phyloP scores from a whole-genome alignment of 306 rosid genomes.

The Hippophae rhamnoides region DNA sequence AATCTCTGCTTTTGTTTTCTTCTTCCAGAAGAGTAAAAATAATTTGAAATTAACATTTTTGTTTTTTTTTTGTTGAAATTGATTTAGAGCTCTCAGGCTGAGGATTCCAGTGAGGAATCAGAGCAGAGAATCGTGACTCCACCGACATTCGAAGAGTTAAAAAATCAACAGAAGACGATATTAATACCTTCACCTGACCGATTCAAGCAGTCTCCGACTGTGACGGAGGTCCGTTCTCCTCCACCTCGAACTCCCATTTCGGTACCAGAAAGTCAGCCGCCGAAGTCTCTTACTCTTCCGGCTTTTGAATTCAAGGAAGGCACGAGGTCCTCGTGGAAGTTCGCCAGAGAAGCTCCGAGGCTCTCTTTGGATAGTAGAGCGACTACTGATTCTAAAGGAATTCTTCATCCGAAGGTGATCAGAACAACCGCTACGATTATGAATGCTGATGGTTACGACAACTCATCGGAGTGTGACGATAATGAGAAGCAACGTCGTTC shows the following conservation, averaged over 20 bases:
- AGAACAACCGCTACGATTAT: conserved; percentile 37
- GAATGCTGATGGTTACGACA: conserved; percentile 23
- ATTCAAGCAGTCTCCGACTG: conserved; percentile 21
- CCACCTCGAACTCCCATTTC: conserved; percentile 18
- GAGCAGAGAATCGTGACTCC: conserved; percentile 22
- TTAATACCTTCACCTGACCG: conserved; percentile 42
- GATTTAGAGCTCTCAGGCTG: conserved; percentile 13
- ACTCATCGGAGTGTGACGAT: conserved; percentile 19
- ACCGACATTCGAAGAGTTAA: conserved; percentile 23
- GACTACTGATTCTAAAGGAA: conserved; percentile 66
- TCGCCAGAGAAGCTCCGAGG: conserved; percentile 81
- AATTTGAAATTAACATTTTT: not conserved
- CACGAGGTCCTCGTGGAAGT: conserved; percentile 74
- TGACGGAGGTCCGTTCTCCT: conserved; percentile 28
- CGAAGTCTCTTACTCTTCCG: conserved; percentile 41
- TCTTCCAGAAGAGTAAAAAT: not conserved
- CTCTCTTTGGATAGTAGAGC: conserved; percentile 91
- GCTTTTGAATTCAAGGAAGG: conserved; percentile 74
- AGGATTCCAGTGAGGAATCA: conserved; percentile 29
- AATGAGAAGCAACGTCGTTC: conserved; percentile 60
- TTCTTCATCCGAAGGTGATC: conserved; percentile 54
- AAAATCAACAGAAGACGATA: conserved; percentile 15
- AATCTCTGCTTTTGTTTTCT: not conserved
- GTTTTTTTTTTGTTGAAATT: not conserved
- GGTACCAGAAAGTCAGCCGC: conserved; percentile 12